These are phyloP conservation scores for Linum tenue DNA, from an alignment of 345 rosid species.

Conservation along the genomic window DNA sequence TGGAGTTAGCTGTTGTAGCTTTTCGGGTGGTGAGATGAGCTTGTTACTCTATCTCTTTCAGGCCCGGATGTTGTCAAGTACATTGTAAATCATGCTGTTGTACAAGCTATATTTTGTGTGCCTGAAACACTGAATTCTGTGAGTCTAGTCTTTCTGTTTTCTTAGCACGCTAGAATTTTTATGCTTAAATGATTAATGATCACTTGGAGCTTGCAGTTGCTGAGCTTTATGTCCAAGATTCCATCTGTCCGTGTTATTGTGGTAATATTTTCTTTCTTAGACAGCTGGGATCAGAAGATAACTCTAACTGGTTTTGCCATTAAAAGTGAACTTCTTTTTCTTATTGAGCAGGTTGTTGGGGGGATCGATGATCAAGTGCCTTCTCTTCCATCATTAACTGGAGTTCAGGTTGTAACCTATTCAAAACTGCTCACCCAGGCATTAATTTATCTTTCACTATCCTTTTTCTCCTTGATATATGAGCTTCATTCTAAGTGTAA, in stretches of 20 bases:
- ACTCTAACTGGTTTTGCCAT: neutral
- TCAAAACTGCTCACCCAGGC: conserved; percentile 79
- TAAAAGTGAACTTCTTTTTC: conserved; percentile 11
- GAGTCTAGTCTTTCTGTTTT: conserved; percentile 21
- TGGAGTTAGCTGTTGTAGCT: neutral
- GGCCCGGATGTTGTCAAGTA: conserved; percentile 94
- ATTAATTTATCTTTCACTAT: conserved; percentile 2
- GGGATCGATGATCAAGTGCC: conserved; percentile 77
- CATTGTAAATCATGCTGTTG: conserved; percentile 74
- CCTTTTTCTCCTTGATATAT: neutral
- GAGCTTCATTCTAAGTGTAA: neutral
- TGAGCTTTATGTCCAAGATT: conserved; percentile 75
- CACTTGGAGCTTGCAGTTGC: conserved; percentile 51
- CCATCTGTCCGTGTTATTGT: conserved; percentile 70
- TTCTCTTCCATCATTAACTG: conserved; percentile 62
- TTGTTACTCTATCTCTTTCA: conserved; percentile 23
- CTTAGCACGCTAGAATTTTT: conserved; percentile 4
- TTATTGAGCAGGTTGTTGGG: conserved; percentile 67
- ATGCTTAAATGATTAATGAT: conserved; percentile 7
- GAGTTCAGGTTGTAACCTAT: conserved; percentile 62
- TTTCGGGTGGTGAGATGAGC: conserved; percentile 4
- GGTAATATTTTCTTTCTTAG: conserved; percentile 34
- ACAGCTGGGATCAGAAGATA: neutral
- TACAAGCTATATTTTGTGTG: conserved; percentile 84
- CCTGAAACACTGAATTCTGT: conserved; percentile 68